Conservation (phyloP, 495 filamentous ascomycete genomes). For the Penicillium tannophilum region DNA sequence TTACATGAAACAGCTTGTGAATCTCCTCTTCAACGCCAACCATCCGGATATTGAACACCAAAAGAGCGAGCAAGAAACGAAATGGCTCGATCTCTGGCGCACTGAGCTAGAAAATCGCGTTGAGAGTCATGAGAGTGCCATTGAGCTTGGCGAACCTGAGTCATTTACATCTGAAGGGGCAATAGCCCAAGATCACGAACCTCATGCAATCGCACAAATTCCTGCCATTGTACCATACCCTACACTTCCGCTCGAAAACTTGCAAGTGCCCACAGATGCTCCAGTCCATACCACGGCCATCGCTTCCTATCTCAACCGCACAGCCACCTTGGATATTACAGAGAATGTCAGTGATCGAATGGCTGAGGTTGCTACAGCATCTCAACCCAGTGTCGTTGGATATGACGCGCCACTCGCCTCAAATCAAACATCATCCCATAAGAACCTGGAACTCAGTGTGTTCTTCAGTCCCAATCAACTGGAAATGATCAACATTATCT, state of each 20-base stretch:
- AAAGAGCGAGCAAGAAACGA: not conserved
- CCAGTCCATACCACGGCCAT: not conserved
- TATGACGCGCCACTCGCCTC: not conserved
- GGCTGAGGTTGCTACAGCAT: not conserved
- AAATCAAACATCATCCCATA: not conserved
- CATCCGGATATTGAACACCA: not conserved
- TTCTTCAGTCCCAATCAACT: not conserved
- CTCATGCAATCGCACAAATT: not conserved
- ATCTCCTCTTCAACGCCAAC: constrained; percentile 1
- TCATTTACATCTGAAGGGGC: not conserved
- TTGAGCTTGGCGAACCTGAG: not conserved
- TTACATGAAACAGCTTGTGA: not conserved
- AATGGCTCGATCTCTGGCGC: not conserved
- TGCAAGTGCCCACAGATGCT: not conserved
- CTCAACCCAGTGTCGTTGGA: not conserved
- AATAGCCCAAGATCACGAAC: not conserved
- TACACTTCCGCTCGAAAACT: not conserved
- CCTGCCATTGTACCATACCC: not conserved
- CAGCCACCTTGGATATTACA: not conserved
- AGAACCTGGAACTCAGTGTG: not conserved
- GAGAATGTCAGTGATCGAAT: not conserved
- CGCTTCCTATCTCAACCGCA: not conserved
- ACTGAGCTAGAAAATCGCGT: not conserved
- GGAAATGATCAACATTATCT: not conserved
- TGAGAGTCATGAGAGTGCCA: not conserved